phyloP scores from a whole-genome alignment of 148 eudicot species.

The Mesembryanthemum crystallinum region DNA sequence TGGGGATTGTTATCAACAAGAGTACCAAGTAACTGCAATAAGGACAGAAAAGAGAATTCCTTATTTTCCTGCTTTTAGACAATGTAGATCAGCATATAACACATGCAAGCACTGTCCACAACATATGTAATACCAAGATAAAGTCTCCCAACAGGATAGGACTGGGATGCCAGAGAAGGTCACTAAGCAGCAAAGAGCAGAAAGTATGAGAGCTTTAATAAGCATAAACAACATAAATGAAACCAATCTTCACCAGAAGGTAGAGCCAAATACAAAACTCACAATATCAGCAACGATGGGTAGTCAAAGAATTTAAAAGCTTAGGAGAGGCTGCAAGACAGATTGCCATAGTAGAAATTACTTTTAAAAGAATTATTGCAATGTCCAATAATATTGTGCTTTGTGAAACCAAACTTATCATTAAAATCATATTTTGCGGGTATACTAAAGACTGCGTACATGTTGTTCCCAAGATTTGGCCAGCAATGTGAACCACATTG shows the following conservation, averaged over 20 bases:
- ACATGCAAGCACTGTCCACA: not conserved
- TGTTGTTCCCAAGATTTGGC: not conserved
- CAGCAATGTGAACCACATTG: not conserved
- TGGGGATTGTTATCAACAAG: conserved; percentile 45
- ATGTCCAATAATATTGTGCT: too few relatives aligned
- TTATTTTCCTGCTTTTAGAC: not conserved
- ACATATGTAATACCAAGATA: not conserved
- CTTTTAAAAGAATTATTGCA: not conserved
- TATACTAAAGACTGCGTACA: not conserved
- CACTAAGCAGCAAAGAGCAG: not conserved
- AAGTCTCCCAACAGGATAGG: not conserved
- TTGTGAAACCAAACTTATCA: too few relatives aligned
- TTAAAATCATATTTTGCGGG: too few relatives aligned
- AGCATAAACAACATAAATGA: not conserved
- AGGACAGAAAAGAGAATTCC: conserved; percentile 1
- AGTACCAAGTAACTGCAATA: conserved; percentile 67
- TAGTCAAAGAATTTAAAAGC: not conserved
- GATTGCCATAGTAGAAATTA: not conserved
- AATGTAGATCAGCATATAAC: conserved; percentile 1
- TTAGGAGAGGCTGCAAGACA: not conserved
- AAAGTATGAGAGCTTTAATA: not conserved
- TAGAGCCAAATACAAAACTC: too few relatives aligned
- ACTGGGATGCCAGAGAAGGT: not conserved
- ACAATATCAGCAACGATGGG: not conserved
- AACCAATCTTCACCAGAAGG: too few relatives aligned